These are phyloP conservation scores for Urtica urens DNA, from an alignment of 306 rosid genomes.

Conservation along the genomic window DNA sequence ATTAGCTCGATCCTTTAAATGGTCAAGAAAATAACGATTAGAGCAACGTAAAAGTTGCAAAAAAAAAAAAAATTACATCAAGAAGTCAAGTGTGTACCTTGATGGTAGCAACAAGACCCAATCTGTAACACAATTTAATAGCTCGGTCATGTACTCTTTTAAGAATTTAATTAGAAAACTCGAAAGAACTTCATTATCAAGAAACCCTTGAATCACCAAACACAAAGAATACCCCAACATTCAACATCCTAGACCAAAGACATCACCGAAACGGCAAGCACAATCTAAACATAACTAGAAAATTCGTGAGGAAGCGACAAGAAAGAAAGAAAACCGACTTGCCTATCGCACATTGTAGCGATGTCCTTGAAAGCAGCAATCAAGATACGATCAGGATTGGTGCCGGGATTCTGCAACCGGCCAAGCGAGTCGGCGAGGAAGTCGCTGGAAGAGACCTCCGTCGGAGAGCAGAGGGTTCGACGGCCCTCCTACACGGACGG, in stretches of 20 bases:
- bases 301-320: no score
- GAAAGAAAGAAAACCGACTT: no score
- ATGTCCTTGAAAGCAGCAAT: conserved; percentile 77
- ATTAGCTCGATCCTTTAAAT: conserved; percentile 84
- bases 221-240: no score
- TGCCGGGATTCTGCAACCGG: conserved; percentile 95
- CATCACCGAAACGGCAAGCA: no score
- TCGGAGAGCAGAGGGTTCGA: conserved; percentile 70
- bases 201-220: neutral
- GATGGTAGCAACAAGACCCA: conserved; percentile 93
- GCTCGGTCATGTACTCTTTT: no score
- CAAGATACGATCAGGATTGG: conserved; percentile 81
- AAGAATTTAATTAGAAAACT: no score
- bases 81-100: conserved; percentile 39
- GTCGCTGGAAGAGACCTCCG: conserved; percentile 74
- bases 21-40: conserved; percentile 15
- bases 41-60: neutral
- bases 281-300: no score
- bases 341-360: conserved; percentile 96
- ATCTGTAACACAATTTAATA: conserved; percentile 49
- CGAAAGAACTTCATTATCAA: neutral
- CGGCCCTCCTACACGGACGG: conserved; percentile 93
- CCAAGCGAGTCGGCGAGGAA: conserved; percentile 77
- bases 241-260: no score
- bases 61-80: neutral